A percentile compares a stretch with the other conserved stretches of the same genome.
These are phyloP conservation scores for Cyclostephanos tholiformis DNA, from an alignment of 108 stramenopile species.

Conservation along the genomic window DNA sequence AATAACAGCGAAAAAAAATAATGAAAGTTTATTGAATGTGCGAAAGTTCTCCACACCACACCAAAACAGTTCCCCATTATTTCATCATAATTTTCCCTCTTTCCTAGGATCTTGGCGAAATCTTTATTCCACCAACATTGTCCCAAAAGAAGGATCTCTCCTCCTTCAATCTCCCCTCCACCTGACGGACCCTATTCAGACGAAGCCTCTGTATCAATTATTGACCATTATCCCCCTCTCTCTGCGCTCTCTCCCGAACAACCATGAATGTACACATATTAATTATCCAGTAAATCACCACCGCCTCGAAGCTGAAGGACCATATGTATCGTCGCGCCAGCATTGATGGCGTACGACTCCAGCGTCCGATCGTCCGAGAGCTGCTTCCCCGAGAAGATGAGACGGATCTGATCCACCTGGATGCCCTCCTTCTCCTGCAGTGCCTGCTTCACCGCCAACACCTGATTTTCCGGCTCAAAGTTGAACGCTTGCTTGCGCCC, in stretches of 20 bases:
- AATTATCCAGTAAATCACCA: neutral
- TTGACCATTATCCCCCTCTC: neutral
- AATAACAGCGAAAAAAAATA: neutral
- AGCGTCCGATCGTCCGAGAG: conserved; percentile 93
- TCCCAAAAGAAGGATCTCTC: neutral
- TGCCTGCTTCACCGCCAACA: conserved; percentile 94
- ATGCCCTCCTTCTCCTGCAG: conserved; percentile 99
- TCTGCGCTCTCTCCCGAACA: neutral
- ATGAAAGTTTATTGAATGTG: neutral
- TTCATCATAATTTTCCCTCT: neutral
- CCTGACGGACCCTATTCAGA: neutral
- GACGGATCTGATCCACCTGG: conserved; percentile 97
- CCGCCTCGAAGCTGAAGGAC: conserved; percentile 94
- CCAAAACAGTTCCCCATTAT: neutral
- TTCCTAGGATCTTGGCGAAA: neutral
- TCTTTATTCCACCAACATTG: neutral
- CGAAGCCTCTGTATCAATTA: neutral
- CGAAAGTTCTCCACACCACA: neutral
- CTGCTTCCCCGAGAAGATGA: conserved; percentile 98
- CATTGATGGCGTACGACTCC: conserved; percentile 92
- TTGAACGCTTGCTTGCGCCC: conserved; percentile 96
- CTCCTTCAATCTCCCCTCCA: neutral
- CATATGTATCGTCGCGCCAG: conserved; percentile 99
- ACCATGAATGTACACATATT: neutral
- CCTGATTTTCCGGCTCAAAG: conserved; percentile 95